Evolutionary conservation across 441 rosid genomes (phyloP).

Genomic region (Corymbia citriodora): DNA sequence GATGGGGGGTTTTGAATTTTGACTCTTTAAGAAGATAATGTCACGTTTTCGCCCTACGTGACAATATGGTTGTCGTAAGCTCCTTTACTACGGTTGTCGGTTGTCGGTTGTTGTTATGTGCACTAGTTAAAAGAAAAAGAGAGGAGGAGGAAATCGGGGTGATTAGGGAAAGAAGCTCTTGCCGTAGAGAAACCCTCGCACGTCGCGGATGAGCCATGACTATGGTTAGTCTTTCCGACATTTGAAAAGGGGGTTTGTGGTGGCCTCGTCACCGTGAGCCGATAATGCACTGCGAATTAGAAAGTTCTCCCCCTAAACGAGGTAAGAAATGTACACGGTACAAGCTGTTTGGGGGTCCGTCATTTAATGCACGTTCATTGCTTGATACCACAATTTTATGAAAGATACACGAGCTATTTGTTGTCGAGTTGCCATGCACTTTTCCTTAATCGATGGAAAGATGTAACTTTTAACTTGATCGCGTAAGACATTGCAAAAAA

Average conservation of each 20-base stretch:
- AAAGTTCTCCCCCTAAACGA: not conserved
- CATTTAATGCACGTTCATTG: not conserved
- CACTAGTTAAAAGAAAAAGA: not conserved
- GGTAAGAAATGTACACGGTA: not conserved
- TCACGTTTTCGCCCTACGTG: not conserved
- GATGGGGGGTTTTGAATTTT: not conserved
- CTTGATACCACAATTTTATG: not conserved
- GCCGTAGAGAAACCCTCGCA: not conserved
- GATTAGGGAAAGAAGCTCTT: not conserved
- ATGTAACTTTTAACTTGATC: not conserved
- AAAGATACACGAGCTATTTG: not conserved
- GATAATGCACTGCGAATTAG: not conserved
- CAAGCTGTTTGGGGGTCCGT: not conserved
- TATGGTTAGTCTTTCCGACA: not conserved
- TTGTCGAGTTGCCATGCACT: not conserved
- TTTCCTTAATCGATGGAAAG: fast-evolving
- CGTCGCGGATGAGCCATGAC: not conserved
- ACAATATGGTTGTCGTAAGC: not conserved
- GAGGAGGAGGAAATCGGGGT: not conserved
- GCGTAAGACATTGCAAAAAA: fast-evolving
- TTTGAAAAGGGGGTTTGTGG: not conserved
- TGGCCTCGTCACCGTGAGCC: not conserved
- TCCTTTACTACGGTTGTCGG: not conserved
- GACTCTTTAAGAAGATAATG: not conserved
- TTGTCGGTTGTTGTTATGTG: not conserved